Evolutionary conservation across 495 filamentous ascomycete species (phyloP).

Genomic region (Xylaria telfairii): DNA sequence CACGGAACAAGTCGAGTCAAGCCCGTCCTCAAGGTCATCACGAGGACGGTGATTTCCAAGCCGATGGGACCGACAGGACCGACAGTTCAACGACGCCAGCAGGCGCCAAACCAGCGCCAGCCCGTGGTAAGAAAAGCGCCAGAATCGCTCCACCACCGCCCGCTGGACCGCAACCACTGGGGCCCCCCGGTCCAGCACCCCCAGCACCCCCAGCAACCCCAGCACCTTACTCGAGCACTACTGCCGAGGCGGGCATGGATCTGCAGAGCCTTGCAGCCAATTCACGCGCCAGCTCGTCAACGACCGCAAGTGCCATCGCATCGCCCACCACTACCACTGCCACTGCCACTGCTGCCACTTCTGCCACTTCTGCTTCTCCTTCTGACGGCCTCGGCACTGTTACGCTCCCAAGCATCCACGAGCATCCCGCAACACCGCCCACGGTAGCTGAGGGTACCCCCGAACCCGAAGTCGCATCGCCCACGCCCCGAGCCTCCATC

Average conservation of each 20-base stretch:
- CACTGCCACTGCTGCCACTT: slow-evolving; percentile 17
- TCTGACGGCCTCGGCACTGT: slow-evolving; percentile 15
- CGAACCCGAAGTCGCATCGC: slow-evolving; percentile 11
- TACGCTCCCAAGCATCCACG: slow-evolving; percentile 36
- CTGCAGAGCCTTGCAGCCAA: slow-evolving; percentile 16
- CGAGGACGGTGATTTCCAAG: not conserved
- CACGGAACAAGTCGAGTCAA: not conserved
- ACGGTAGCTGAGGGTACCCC: not conserved
- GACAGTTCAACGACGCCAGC: slow-evolving; percentile 17
- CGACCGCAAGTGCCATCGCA: slow-evolving; percentile 10
- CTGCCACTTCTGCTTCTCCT: slow-evolving; percentile 17
- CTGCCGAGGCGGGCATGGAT: slow-evolving; percentile 19
- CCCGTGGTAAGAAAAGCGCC: slow-evolving; percentile 20
- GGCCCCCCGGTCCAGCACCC: slow-evolving; percentile 14
- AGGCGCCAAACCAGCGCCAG: slow-evolving; percentile 7
- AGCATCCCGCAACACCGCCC: slow-evolving; percentile 27
- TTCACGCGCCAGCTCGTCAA: slow-evolving; percentile 22
- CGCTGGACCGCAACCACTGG: slow-evolving; percentile 4
- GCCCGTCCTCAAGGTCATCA: not conserved
- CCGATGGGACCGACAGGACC: slow-evolving; percentile 10
- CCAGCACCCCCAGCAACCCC: not conserved
- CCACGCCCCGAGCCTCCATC: not conserved
- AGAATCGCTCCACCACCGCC: slow-evolving; percentile 22
- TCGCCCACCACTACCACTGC: slow-evolving; percentile 10
- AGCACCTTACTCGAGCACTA: slow-evolving; percentile 20